Percentiles rank a stretch among this genome's conserved stretches.
phyloP scores from a whole-genome alignment of 2,329 filamentous ascomycete genomes.

The Fusarium anthophilum region DNA sequence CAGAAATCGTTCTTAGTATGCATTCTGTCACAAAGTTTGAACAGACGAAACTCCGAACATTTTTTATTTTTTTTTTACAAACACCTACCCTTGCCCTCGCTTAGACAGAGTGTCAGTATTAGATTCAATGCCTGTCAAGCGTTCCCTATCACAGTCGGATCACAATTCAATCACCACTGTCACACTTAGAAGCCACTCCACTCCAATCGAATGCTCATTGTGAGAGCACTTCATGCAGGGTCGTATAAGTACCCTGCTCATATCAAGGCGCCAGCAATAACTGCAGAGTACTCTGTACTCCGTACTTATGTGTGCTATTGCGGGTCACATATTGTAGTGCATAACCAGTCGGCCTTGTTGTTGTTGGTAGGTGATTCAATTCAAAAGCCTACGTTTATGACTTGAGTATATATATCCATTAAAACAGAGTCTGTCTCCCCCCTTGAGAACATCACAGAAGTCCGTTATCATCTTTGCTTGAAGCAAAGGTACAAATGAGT shows the following conservation, averaged over 20 bases:
- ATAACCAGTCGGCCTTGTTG: neutral
- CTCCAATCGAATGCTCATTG: neutral
- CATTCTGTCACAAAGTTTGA: neutral
- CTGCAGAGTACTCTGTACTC: neutral
- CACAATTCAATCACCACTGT: constrained; percentile 17
- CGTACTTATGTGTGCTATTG: neutral
- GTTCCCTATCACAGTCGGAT: constrained; percentile 13
- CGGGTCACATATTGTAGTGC: neutral
- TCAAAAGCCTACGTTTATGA: neutral
- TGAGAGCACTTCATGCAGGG: neutral
- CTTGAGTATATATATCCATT: neutral
- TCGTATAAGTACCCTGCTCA: neutral
- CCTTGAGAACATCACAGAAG: neutral
- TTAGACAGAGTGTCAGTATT: neutral
- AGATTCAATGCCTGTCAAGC: neutral
- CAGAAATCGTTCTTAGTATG: neutral
- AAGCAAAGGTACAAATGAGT: neutral
- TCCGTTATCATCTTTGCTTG: neutral
- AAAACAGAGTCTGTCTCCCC: neutral
- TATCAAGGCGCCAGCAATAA: neutral
- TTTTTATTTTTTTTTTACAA: neutral
- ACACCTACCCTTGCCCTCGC: constrained; percentile 4
- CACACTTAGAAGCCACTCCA: constrained; percentile 3
- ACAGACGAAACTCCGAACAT: constrained; percentile 5
- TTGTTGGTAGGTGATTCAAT: neutral